A percentile compares a stretch with the other conserved stretches of the same genome.
These are phyloP conservation scores for Tanacetum coccineum DNA, from an alignment of 129 eudicot genomes.

Conservation along the genomic window DNA sequence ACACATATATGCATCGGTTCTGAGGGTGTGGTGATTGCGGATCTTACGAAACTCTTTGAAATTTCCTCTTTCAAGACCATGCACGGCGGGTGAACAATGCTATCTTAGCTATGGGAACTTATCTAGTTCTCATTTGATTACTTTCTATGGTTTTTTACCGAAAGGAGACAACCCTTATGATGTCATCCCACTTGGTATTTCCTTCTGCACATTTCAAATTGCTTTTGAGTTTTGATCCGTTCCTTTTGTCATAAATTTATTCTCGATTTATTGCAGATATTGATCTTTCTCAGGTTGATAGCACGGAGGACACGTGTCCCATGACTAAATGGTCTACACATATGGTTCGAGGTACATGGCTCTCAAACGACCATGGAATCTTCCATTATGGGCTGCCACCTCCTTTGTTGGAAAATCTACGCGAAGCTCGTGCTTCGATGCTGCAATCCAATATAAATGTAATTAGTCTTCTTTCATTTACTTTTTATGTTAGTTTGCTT, in stretches of 20 bases:
- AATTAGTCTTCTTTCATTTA: slow-evolving; percentile 16
- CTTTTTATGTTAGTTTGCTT: neutral
- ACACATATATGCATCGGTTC: slow-evolving; percentile 73
- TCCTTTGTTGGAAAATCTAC: slow-evolving; percentile 57
- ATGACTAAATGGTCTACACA: slow-evolving; percentile 56
- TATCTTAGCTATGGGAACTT: slow-evolving; percentile 78
- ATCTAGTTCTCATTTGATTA: slow-evolving; percentile 69
- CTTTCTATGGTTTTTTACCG: slow-evolving; percentile 81
- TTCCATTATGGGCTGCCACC: slow-evolving; percentile 77
- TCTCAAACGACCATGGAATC: slow-evolving; percentile 58
- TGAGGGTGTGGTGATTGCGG: slow-evolving; percentile 63
- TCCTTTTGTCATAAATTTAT: slow-evolving; percentile 13
- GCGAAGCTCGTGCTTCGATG: slow-evolving; percentile 37
- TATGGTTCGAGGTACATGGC: slow-evolving; percentile 92
- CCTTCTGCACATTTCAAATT: neutral
- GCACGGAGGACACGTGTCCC: slow-evolving; percentile 25
- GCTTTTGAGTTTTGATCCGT: neutral
- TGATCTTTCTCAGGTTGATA: slow-evolving; percentile 47
- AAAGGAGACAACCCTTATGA: slow-evolving; percentile 71
- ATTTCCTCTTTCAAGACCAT: slow-evolving; percentile 73
- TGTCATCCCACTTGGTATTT: slow-evolving; percentile 75
- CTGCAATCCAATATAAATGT: slow-evolving; percentile 39
- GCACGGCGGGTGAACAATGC: slow-evolving; percentile 77
- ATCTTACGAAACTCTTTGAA: slow-evolving; percentile 51
- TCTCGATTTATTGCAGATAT: slow-evolving; percentile 39